Evolutionary conservation across 495 filamentous ascomycete species (phyloP).

Genomic region (Aspergillus heteromorphus): DNA sequence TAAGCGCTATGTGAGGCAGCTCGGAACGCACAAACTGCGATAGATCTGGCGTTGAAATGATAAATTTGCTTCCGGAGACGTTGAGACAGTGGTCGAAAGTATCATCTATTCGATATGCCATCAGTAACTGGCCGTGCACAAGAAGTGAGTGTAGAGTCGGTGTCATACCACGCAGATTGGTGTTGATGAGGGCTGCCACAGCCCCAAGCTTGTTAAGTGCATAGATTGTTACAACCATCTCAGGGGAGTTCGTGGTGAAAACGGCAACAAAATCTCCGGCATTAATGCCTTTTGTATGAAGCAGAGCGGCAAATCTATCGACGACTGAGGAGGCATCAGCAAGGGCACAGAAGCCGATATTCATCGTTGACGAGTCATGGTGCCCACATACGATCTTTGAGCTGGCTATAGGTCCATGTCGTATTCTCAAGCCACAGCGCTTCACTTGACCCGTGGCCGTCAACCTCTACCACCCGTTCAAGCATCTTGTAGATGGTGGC

Average conservation of each 20-base stretch:
- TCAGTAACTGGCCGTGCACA: not conserved
- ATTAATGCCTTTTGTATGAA: conserved; percentile 31
- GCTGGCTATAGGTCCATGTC: conserved; percentile 44
- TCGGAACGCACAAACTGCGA: conserved; percentile 31
- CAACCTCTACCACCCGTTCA: conserved; percentile 34
- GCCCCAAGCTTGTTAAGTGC: conserved; percentile 82
- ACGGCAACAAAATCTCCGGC: conserved; percentile 41
- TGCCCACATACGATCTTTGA: conserved; percentile 39
- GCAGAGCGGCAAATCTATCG: conserved; percentile 39
- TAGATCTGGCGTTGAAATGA: conserved; percentile 55
- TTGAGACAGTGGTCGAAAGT: conserved; percentile 78
- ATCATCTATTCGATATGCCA: conserved; percentile 27
- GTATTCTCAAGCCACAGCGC: conserved; percentile 49
- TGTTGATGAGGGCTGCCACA: conserved; percentile 85
- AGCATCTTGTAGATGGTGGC: conserved; percentile 43
- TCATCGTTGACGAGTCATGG: not conserved
- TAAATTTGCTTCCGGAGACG: conserved; percentile 58
- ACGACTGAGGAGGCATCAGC: conserved; percentile 27
- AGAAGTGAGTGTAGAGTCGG: no score
- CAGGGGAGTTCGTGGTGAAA: conserved; percentile 65
- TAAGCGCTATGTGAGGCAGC: conserved; percentile 36
- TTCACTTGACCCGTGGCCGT: conserved; percentile 29
- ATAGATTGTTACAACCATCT: conserved; percentile 73
- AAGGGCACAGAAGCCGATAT: not conserved
- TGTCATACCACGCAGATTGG: conserved; percentile 66